Evolutionary conservation across 306 rosid genomes (phyloP).

Genomic region (Urtica urens): DNA sequence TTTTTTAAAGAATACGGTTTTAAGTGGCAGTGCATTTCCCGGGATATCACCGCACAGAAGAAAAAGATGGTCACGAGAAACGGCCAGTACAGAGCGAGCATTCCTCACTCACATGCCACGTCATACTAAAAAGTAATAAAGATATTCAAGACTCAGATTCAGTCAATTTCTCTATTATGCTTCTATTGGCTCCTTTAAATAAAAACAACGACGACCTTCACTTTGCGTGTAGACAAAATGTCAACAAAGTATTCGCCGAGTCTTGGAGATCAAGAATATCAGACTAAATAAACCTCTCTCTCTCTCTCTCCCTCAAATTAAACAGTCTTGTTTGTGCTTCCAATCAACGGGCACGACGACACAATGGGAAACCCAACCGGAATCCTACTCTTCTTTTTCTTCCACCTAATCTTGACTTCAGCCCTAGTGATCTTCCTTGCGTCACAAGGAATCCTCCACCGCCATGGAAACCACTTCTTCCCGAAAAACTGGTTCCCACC

Average conservation of each 20-base stretch:
- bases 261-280: constrained; percentile 27
- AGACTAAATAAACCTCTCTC: not conserved
- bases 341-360: constrained; percentile 9
- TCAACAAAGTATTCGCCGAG: constrained; percentile 5
- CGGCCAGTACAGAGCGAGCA: not conserved
- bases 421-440: constrained; percentile 27
- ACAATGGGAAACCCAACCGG: constrained; percentile 17
- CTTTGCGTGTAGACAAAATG: not conserved
- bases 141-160: too few relatives aligned
- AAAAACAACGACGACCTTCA: not conserved
- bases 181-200: too few relatives aligned
- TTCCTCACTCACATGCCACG: not conserved
- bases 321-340: not conserved
- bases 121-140: not conserved
- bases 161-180: too few relatives aligned
- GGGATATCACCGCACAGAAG: not conserved
- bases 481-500: constrained; percentile 53
- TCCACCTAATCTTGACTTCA: constrained; percentile 31
- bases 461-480: constrained; percentile 39
- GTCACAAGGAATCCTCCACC: constrained; percentile 24
- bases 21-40: not conserved
- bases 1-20: too few relatives aligned
- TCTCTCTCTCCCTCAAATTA: not conserved
- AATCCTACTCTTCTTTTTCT: constrained; percentile 36
- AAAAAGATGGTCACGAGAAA: not conserved